Evolutionary conservation across 768 basidiomycete genomes (phyloP).

Genomic region (Rhizopogon sp.): DNA sequence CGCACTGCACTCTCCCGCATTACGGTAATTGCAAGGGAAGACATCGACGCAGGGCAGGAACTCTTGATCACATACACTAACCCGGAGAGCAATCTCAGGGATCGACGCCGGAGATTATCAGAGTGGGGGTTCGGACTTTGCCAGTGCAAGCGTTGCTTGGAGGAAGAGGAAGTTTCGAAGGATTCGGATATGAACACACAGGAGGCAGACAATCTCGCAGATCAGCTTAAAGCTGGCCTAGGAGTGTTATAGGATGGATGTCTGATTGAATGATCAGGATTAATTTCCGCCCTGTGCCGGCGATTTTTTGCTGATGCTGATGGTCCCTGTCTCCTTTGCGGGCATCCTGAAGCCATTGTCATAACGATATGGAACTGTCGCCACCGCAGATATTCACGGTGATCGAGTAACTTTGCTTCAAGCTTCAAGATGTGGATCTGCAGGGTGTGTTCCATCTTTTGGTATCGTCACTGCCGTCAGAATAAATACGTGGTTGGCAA

Average conservation of each 20-base stretch:
- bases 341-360: neutral
- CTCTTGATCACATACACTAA: constrained; percentile 77
- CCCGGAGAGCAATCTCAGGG: constrained; percentile 34
- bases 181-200: constrained; percentile 1
- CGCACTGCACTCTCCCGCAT: constrained; percentile 69
- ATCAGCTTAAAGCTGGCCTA: constrained; percentile 59
- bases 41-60: constrained; percentile 69
- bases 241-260: constrained; percentile 36
- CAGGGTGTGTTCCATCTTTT: neutral
- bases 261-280: neutral
- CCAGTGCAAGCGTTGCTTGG: constrained; percentile 58
- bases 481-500: neutral
- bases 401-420: neutral
- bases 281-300: neutral
- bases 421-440: neutral
- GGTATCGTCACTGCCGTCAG: neutral
- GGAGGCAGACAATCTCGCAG: constrained; percentile 46
- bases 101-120: constrained; percentile 47
- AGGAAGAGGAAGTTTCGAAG: constrained; percentile 41
- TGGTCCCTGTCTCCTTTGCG: too few species aligned
- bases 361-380: neutral
- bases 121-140: constrained; percentile 79
- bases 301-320: too few species aligned
- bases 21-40: constrained; percentile 60
- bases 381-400: neutral